Evolutionary conservation across 164 flowering plant species (phyloP), one percentile per base, ranked within the genome.

Genomic region (Nelumbo lutea): DNA sequence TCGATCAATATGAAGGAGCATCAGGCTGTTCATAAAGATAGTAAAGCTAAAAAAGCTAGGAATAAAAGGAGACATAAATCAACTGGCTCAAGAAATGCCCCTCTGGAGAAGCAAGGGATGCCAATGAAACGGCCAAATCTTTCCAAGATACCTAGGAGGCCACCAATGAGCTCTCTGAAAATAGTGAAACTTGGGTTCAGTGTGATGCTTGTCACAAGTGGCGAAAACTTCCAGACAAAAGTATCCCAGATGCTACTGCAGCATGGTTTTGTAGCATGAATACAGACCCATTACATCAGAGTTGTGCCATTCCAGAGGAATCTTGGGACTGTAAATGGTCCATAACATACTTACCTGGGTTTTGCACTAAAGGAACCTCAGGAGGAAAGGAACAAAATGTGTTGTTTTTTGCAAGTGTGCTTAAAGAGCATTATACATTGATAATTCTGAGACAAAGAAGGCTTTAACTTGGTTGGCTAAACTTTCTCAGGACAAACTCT

Each of bases 211-310:
- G 98, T 74, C 76, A 66, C 46, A 91, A 94, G 72, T 94, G 98
- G 98, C 83, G 98, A 70, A 91, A 77, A 83, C 82, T 90, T 68
- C 62, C 65, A 8, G 77, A 81, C 59, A 68, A 65, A 64, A 52
- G 68, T 75, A 50, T 76, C 43, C 79, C 87, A 58, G 82, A 80
- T 81, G 59, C 82, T 72, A 69, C 82, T 42, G 73, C 80, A 38
- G 88, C 87, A 67, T 95, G 98, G 98, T 95, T 90, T 82, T 95
- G 98, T 76, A 89, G 93, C 70, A 89, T 92, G 97, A 92, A 92
- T 53, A 60, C 71, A 67, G 92, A 95, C 64, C 83, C 86, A 14
- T 70, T 74, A 8, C 77, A 81, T 74, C 87, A 86, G 80, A 89
- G 82, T 72, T 95, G 98, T 78, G 69, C 69, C 42, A 74, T 62